phyloP scores from a whole-genome alignment of 306 rosid species.

The Amphicarpaea edgeworthii region DNA sequence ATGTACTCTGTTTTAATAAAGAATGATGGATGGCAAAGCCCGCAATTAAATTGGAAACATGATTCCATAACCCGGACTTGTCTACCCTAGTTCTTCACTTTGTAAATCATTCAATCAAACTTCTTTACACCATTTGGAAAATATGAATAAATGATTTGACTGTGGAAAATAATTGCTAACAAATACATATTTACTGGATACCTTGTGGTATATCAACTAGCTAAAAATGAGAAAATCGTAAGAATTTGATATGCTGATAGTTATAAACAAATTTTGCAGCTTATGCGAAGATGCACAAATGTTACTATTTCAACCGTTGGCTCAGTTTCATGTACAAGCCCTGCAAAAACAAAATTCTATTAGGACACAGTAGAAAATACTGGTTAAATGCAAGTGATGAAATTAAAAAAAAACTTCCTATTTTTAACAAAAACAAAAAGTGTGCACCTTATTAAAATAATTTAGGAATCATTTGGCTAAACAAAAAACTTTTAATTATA shows the following conservation, averaged over 20 bases:
- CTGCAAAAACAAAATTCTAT: constrained; percentile 62
- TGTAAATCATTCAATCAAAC: constrained; percentile 12
- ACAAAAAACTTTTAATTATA: not conserved
- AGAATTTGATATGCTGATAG: constrained; percentile 9
- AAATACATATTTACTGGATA: constrained; percentile 40
- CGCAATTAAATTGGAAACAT: too few relatives aligned
- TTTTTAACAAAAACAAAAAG: not conserved
- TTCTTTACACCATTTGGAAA: constrained; percentile 35
- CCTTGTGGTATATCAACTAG: constrained; percentile 27
- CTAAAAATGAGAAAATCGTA: constrained; percentile 1
- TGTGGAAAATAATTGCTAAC: constrained; percentile 9
- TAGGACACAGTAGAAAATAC: constrained; percentile 12
- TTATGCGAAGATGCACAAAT: constrained; percentile 38
- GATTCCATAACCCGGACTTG: too few relatives aligned
- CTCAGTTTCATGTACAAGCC: constrained; percentile 96
- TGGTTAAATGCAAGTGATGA: constrained; percentile 8
- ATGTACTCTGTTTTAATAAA: too few relatives aligned
- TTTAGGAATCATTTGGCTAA: not conserved
- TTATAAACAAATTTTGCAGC: constrained; percentile 38
- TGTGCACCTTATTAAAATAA: not conserved
- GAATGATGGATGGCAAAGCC: too few relatives aligned
- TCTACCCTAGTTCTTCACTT: too few relatives aligned
- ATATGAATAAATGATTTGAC: constrained; percentile 28
- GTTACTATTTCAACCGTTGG: constrained; percentile 56
- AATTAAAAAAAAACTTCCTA: not conserved